phyloP scores from a whole-genome alignment of 2,329 filamentous ascomycete species.

The Bertia moriformis region DNA sequence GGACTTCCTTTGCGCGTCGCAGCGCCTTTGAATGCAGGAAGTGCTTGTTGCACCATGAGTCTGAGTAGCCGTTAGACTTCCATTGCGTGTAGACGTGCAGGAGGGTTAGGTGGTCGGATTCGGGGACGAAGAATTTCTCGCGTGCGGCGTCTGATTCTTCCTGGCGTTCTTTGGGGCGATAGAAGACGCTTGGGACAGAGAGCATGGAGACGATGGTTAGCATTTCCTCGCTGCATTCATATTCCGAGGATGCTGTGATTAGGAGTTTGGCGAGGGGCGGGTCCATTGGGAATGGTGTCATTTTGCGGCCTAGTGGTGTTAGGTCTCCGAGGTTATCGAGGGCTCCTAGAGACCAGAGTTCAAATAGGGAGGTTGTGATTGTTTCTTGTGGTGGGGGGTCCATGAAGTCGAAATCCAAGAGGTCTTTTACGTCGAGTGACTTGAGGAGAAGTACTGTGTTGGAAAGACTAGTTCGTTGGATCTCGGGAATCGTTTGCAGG shows the following conservation, averaged over 20 bases:
- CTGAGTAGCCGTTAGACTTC: slow-evolving; percentile 48
- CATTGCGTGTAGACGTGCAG: slow-evolving; percentile 58
- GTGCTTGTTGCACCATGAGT: slow-evolving; percentile 52
- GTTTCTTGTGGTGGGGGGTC: not conserved
- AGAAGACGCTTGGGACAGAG: slow-evolving; percentile 55
- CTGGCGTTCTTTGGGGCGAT: slow-evolving; percentile 54
- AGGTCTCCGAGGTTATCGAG: slow-evolving; percentile 54
- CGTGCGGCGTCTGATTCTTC: slow-evolving; percentile 57
- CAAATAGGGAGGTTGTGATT: not conserved
- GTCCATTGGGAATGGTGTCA: slow-evolving; percentile 61
- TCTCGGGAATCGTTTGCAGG: not conserved
- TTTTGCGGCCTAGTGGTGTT: slow-evolving; percentile 44
- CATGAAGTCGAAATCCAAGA: slow-evolving; percentile 1
- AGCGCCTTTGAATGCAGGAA: slow-evolving; percentile 55
- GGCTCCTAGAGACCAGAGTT: slow-evolving; percentile 39
- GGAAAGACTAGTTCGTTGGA: not conserved
- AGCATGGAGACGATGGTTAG: slow-evolving; percentile 59
- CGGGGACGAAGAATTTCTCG: slow-evolving; percentile 59
- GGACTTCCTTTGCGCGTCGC: slow-evolving; percentile 49
- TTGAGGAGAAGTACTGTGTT: not conserved
- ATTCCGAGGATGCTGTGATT: slow-evolving; percentile 17
- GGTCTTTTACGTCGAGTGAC: not conserved
- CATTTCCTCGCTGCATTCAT: slow-evolving; percentile 55
- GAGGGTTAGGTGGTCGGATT: slow-evolving; percentile 55
- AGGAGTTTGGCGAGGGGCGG: slow-evolving; percentile 54